These are phyloP conservation scores for Agaricus subrufescens DNA, from an alignment of 768 basidiomycete genomes.

Conservation along the genomic window DNA sequence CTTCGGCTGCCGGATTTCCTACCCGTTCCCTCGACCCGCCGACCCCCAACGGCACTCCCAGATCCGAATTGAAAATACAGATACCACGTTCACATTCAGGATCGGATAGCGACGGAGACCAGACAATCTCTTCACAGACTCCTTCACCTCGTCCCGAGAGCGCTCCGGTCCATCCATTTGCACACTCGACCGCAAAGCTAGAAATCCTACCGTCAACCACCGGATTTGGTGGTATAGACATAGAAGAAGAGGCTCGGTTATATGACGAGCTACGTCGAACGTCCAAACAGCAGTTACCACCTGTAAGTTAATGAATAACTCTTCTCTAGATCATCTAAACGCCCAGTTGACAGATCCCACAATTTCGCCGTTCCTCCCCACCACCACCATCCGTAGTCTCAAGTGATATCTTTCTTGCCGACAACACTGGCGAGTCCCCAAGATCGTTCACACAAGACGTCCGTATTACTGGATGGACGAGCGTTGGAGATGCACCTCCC, in stretches of 20 bases:
- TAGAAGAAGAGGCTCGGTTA: slow-evolving; percentile 63
- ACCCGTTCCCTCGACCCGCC: not conserved
- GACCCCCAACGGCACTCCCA: not conserved
- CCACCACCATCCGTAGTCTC: slow-evolving; percentile 49
- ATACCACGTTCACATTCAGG: not conserved
- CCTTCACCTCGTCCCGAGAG: slow-evolving; percentile 6
- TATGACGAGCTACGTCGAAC: slow-evolving; percentile 63
- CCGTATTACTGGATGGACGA: slow-evolving; percentile 64
- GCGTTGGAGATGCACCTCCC: slow-evolving; percentile 45
- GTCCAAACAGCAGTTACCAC: slow-evolving; percentile 11
- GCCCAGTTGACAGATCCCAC: not conserved
- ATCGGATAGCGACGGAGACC: not conserved
- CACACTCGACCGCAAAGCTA: slow-evolving; percentile 39
- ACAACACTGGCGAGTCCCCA: slow-evolving; percentile 38
- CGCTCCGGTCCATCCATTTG: slow-evolving; percentile 36
- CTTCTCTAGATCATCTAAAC: not conserved
- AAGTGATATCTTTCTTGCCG: slow-evolving; percentile 65
- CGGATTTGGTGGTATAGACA: slow-evolving; percentile 42
- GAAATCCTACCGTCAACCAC: slow-evolving; percentile 35
- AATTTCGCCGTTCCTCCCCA: slow-evolving; percentile 19
- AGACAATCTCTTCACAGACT: not conserved
- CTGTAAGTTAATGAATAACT: not conserved
- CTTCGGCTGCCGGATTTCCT: slow-evolving; percentile 6
- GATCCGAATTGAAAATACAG: not conserved
- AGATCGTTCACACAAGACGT: slow-evolving; percentile 60